Evolutionary conservation across 805 yeast species (phyloP).

Genomic region (Sugiyamaella boreocaroliniensis): DNA sequence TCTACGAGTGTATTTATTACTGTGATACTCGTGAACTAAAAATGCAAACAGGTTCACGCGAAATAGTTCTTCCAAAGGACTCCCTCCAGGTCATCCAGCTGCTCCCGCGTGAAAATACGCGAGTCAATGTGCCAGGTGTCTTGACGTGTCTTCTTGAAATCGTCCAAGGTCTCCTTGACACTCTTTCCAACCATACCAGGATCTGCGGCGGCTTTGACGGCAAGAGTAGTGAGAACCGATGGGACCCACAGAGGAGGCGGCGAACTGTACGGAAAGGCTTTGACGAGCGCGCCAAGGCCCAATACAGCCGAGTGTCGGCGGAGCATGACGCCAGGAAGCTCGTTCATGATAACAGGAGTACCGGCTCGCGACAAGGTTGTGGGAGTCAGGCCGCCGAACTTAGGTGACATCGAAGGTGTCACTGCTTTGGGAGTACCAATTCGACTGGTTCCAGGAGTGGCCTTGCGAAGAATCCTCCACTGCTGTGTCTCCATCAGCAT

Average conservation of each 20-base stretch:
- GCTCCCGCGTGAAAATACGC: conserved; percentile 63
- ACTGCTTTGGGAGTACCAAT: conserved; percentile 7
- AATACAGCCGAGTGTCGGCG: conserved; percentile 76
- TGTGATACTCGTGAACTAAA: no score
- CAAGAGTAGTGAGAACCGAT: conserved; percentile 55
- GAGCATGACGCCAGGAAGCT: conserved; percentile 33
- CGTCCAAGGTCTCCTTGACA: conserved; percentile 73
- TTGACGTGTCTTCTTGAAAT: conserved; percentile 83
- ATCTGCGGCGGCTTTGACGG: conserved; percentile 62
- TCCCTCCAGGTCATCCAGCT: conserved; percentile 87
- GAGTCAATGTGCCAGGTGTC: conserved; percentile 95
- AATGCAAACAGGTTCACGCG: conserved; percentile 39
- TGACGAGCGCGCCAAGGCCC: conserved; percentile 81
- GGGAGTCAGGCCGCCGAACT: conserved; percentile 5
- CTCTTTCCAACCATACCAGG: conserved; percentile 77
- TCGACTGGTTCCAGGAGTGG: conserved; percentile 8
- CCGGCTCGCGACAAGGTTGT: conserved; percentile 3
- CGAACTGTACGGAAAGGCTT: conserved; percentile 82
- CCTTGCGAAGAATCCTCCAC: conserved; percentile 21
- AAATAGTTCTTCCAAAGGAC: conserved; percentile 89
- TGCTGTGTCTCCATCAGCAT: conserved; percentile 32
- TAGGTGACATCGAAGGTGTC: conserved; percentile 1
- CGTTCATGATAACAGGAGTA: conserved; percentile 10
- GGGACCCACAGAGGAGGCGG: conserved; percentile 95
- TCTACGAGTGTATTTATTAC: no score